Conservation (phyloP, 257 asterid species). For the Nemophila menziesii region DNA sequence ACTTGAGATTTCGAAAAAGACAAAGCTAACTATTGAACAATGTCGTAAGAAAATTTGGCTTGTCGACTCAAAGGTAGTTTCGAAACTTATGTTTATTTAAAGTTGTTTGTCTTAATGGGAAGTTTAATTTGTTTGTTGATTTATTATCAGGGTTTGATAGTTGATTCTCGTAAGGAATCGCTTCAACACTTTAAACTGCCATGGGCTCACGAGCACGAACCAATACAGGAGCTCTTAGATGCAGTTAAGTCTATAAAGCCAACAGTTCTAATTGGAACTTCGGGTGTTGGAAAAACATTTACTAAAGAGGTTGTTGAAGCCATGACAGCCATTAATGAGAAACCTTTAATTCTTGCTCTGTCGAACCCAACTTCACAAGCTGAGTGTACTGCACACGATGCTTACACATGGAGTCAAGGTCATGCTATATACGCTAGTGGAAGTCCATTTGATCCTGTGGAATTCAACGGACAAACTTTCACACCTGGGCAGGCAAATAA, state of each 20-base stretch:
- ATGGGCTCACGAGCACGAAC: conserved; percentile 88
- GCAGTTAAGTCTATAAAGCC: conserved; percentile 83
- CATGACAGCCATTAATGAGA: conserved; percentile 82
- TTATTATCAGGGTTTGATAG: conserved; percentile 54
- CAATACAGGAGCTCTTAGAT: conserved; percentile 53
- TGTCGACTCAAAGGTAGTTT: conserved; percentile 81
- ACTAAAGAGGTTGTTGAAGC: conserved; percentile 73
- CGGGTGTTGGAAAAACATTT: conserved; percentile 77
- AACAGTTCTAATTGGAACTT: conserved; percentile 78
- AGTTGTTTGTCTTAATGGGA: not conserved
- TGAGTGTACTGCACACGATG: conserved; percentile 95
- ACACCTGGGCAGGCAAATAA: conserved; percentile 92
- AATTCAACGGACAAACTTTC: conserved; percentile 47
- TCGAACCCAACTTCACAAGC: conserved; percentile 92
- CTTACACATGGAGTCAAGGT: conserved; percentile 82
- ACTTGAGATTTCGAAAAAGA: conserved; percentile 68
- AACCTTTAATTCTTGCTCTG: conserved; percentile 74
- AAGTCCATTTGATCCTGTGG: conserved; percentile 81
- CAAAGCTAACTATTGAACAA: conserved; percentile 47
- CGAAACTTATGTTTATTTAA: too few species aligned
- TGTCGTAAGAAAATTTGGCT: conserved; percentile 87
- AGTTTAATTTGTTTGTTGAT: conserved; percentile 6
- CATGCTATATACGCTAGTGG: conserved; percentile 85
- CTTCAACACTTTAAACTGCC: conserved; percentile 87
- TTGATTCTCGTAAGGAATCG: conserved; percentile 61